These are phyloP conservation scores for Cucurbita argyrosperma DNA, from an alignment of 306 rosid species.

Conservation along the genomic window DNA sequence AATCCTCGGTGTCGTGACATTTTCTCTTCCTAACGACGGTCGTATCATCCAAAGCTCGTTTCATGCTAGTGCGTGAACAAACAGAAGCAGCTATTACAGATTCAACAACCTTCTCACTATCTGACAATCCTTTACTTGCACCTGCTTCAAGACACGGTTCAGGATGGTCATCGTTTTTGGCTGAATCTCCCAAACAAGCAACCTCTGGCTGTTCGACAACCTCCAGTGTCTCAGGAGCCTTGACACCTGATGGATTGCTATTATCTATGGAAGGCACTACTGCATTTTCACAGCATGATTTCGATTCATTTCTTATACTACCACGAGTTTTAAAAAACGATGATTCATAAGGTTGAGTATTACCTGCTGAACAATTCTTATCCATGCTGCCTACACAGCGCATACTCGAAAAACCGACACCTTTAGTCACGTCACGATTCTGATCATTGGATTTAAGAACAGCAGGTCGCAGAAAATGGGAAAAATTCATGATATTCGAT, in stretches of 20 bases:
- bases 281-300: constrained; percentile 24
- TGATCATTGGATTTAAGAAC: constrained; percentile 43
- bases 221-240: constrained; percentile 33
- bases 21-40: constrained; percentile 35
- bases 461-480: constrained; percentile 65
- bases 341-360: constrained; percentile 27
- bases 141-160: constrained; percentile 29
- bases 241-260: constrained; percentile 22
- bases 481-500: constrained; percentile 46
- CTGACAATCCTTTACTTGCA: constrained; percentile 19
- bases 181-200: constrained; percentile 27
- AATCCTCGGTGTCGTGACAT: constrained; percentile 52
- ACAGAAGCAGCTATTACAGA: constrained; percentile 52
- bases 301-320: constrained; percentile 21
- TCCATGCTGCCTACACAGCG: constrained; percentile 24
- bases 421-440: constrained; percentile 25
- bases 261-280: constrained; percentile 30
- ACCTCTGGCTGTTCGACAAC: constrained; percentile 31
- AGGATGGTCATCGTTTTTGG: constrained; percentile 27
- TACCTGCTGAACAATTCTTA: constrained; percentile 19
- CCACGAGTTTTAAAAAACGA: constrained; percentile 20
- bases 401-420: constrained; percentile 21
- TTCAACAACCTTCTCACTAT: constrained; percentile 28
- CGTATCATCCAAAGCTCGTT: constrained; percentile 32
- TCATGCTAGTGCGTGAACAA: constrained; percentile 61